Percentiles rank a stretch among this genome's conserved stretches.
Conservation (phyloP, 257 asterid species). For the Hygrophila difformis region DNA sequence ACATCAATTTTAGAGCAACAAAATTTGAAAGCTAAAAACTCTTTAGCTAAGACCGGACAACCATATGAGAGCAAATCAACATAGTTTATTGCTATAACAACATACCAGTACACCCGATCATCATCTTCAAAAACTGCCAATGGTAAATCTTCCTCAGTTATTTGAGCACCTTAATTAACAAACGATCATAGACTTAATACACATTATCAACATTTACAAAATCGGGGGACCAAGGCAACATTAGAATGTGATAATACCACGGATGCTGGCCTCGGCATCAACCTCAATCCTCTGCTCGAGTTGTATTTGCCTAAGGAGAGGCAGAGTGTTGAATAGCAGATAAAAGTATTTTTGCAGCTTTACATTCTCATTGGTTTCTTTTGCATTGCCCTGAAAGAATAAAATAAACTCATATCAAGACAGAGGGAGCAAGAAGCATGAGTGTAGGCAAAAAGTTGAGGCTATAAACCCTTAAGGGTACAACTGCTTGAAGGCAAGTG, state of each 20-base stretch:
- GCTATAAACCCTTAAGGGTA: slow-evolving; percentile 30
- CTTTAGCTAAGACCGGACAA: too few species aligned
- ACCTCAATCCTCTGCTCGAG: slow-evolving; percentile 53
- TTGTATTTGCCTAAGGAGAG: slow-evolving; percentile 55
- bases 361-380: slow-evolving; percentile 32
- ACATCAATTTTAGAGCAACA: slow-evolving; percentile 5
- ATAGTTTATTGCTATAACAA: slow-evolving; percentile 3
- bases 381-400: slow-evolving; percentile 23
- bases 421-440: too few species aligned
- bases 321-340: slow-evolving; percentile 51
- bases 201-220: slow-evolving; percentile 10
- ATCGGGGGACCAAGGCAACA: slow-evolving; percentile 3
- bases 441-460: slow-evolving; percentile 8
- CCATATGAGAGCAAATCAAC: too few species aligned
- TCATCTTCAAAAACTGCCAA: slow-evolving; percentile 42
- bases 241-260: slow-evolving; percentile 23
- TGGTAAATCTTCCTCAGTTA: slow-evolving; percentile 43
- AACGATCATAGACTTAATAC: slow-evolving; percentile 10
- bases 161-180: slow-evolving; percentile 31
- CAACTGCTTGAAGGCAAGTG: slow-evolving; percentile 54
- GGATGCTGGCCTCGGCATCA: slow-evolving; percentile 39
- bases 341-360: slow-evolving; percentile 43
- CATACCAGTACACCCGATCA: slow-evolving; percentile 63
- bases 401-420: background rate
- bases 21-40: too few species aligned